Base-by-base conservation (phyloP, 1,284 basidiomycete species). In the Fomitopsis palustris region DNA sequence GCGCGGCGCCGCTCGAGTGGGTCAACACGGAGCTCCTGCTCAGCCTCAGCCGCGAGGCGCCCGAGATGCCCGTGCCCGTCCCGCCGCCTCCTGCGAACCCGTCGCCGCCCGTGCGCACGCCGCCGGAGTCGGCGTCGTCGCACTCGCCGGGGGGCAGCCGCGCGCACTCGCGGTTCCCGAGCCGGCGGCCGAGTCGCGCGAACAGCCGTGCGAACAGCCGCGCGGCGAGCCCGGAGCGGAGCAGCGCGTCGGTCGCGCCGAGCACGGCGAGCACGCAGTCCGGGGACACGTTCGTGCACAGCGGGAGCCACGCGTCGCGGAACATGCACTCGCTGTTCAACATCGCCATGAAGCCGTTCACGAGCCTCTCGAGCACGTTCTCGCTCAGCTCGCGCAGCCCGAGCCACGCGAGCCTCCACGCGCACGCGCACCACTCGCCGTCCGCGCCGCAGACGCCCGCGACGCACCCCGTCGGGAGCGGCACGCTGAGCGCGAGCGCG, bases 21-120 rank as follows among this genome's bases (percentile, higher is more conserved):
- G 84, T 91, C 56, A 92, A 94, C 71, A 88, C 88, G 5, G 92
- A 95, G 72, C 79, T 95, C 12, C 76, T 94, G 47, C 77, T 88
- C 21, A 90, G 87, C 3, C 76, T 90, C 25, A 81, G 84, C 4
- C 65, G 64, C 43, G 66, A 72, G 27, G 66, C 67, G 7, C 70
- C 72, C 27, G 65, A 70, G 38, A 64, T 60, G 37, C 70, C 70
- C 14, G 60, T 68, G 17, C 60, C 62, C 42, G 61, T 68, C 52
- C 61, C 43, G 70, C 86, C 53, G 78, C 81, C 39, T 62, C 56
- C 45, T 10, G 23, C 68, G 69, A 45, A 45, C n/a, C 58, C 69
- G 14, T 63, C 67, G 38, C 63, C 74, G 53, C 62, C 61, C 62
- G 70, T 58, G 63, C 70, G 35, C 67, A 74, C 58, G 59, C 69